Evolutionary conservation across 2,329 filamentous ascomycete species (phyloP), one percentile per base, ranked within the genome.

Genomic region (Dothidotthia symphoricarpi): DNA sequence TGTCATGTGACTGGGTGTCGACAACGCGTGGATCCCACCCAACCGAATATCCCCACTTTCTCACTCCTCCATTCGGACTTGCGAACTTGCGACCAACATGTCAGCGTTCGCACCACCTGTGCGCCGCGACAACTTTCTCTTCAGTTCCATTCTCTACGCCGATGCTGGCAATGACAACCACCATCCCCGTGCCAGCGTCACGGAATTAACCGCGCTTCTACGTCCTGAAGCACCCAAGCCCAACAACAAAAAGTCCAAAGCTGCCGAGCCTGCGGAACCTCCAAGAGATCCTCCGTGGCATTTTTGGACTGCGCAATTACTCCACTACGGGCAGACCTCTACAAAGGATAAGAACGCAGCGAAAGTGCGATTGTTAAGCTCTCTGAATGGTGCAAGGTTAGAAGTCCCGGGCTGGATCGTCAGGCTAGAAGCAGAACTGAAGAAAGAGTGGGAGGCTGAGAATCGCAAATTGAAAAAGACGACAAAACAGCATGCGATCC

Each of bases 301-400:
- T 46, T 84, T 75, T 75, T 83, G 80, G 41, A 74, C 80, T 45
- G 78, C 80, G 0, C 79, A 84, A 45, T 69, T 83, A 9, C 61
- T 80, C 3, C 81, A 84, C 61, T 83, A 83, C 61, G 80, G 77
- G 1, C 67, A 84, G 0, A 68, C 67, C 6, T 70, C 72, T 0
- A 78, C 76, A 13, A 80, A 78, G 51, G 71, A 72, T 29, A 83
- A 83, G 61, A 72, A 76, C 15, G 72, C 74, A 0, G 79, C 80
- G 8, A 77, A 79, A 39, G 74, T 80, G 66, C 67, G 80, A 2
- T 63, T 85, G 12, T 69, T 76, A n/a, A 75, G 80, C 45, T 78
- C 78, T 6, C 55, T 82, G 41, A 76, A 74, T 24, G 61, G 60
- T 2, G 71, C 69, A 1, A 64, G 61, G 2, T 56, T 84, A 4